Evolutionary conservation across 192 early-diverging fungal genomes (phyloP), one percentile per base, ranked within the genome.

Genomic region (Linnemannia zychae): DNA sequence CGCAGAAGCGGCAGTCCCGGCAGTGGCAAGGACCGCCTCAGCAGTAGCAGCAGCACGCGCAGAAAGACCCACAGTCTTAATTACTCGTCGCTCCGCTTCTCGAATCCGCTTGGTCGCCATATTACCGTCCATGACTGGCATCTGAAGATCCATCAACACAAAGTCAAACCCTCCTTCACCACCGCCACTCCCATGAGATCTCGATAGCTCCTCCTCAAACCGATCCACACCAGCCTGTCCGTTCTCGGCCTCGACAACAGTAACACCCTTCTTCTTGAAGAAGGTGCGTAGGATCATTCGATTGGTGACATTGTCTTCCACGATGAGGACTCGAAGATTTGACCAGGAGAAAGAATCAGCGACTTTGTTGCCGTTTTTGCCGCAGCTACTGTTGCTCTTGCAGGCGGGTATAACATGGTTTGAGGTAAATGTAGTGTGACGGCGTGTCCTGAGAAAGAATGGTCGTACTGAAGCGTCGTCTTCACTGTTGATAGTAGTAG

Each of bases 61-160:
- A 44, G 40, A 44, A 9, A 44, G 40, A 44, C 57, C 16, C 48
- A 71, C 22, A 68, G 57, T 0, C 38, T 71, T 77, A 28, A 38
- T 53, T n/a, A 48, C 71, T 40, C 75, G 75, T 24, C 65, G 48
- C 46, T 88, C 88, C 69, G 87, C 72, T 60, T 82, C 80, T 22
- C 88, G 80, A 18, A 88, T 88, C 46, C 77, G 76, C 22, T 80
- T 73, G 1, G 84, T 88, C 37, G 88, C 88, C 57, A 79, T n/a
- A 40, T 88, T 82, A 4, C 88, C 88, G 34, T 88, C 81, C 88
- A 88, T 88, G 7, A 88, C 80, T 0, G 88, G 88, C 88, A 88
- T 88, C 76, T 88, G 83, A 16, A 88, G 66, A 60, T 88, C 88
- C 88, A 88, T 88, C 65, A 88, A 66, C 16, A 88, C 77, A 46